These are phyloP conservation scores for Spatholobus suberectus DNA, from an alignment of 306 rosid genomes.

Conservation along the genomic window DNA sequence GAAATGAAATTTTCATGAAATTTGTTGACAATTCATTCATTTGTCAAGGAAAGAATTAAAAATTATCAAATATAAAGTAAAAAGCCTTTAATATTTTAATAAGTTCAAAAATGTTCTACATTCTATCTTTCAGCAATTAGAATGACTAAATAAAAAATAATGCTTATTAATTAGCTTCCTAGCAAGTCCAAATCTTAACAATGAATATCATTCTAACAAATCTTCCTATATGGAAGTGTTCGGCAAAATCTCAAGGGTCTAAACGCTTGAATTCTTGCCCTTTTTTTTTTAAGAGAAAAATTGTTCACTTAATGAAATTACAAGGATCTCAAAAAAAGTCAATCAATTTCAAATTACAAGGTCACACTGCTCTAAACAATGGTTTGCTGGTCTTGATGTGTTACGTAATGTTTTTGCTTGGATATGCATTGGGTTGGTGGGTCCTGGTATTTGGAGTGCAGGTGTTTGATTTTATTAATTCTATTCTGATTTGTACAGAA, in stretches of 20 bases:
- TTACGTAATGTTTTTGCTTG: too few species aligned
- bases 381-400: too few species aligned
- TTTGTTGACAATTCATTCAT: not conserved
- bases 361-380: too few species aligned
- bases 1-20: not conserved
- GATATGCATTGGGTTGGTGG: too few species aligned
- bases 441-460: too few species aligned
- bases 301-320: not conserved
- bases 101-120: not conserved
- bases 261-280: not conserved
- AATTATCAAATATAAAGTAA: not conserved
- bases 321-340: conserved; percentile 31
- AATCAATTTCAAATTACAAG: too few species aligned
- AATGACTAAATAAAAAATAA: not conserved
- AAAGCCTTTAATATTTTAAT: not conserved
- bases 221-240: not conserved
- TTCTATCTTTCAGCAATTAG: not conserved
- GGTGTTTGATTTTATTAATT: too few species aligned
- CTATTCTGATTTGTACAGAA: too few species aligned
- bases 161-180: not conserved
- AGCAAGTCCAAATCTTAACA: not conserved
- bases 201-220: not conserved
- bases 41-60: not conserved
- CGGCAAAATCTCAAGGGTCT: not conserved
- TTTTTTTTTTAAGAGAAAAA: too few species aligned